Evolutionary conservation across 352 stramenopile species (phyloP), one percentile per base, ranked within the genome.

Genomic region (Phytophthora pistaciae): DNA sequence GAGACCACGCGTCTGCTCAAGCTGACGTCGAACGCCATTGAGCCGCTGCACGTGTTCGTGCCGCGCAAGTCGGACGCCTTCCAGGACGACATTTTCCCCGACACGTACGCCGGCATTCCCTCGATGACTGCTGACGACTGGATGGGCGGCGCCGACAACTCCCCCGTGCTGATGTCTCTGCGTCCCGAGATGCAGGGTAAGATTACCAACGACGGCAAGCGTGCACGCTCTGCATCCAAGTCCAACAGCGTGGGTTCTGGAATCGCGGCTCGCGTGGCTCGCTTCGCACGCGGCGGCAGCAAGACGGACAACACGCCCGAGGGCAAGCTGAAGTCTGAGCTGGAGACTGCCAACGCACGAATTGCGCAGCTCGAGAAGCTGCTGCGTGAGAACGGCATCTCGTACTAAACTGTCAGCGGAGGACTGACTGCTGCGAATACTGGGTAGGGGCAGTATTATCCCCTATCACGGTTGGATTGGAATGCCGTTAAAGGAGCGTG

Each of bases 81-180:
- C 87, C 98, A 99, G 85, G 95, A 99, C 72, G 98, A 99, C 79
- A 98, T 99, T 77, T 99, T 98, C 86, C 98, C 98, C 20, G 95
- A 99, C 79, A 97, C 91, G 56, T 98, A 97, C 55, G 91, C 97
- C n/a, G 88, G 91, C 55, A 91, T 98, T 64, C 93, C 98, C 46
- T 98, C 98, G 18, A 97, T 99, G 87, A 96, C 86, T 18, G 97
- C 94, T 18, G 96, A 99, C 60, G 95, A 99, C 69, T 99, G 98
- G 98, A 38, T 98, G 40, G 85, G 82, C 33, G 98, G 98, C 69
- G 94, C 92, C 7, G 96, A 98, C 58, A 99, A 99, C 77, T 80
- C 83, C 14, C 98, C 98, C 5, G 83, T 96, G 27, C 82, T 96
- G 46, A 98, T 98, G 83, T 96, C 89, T 61, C 80, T 99, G 52